phyloP scores from a whole-genome alignment of 805 yeast genomes.

The Candida awuae region DNA sequence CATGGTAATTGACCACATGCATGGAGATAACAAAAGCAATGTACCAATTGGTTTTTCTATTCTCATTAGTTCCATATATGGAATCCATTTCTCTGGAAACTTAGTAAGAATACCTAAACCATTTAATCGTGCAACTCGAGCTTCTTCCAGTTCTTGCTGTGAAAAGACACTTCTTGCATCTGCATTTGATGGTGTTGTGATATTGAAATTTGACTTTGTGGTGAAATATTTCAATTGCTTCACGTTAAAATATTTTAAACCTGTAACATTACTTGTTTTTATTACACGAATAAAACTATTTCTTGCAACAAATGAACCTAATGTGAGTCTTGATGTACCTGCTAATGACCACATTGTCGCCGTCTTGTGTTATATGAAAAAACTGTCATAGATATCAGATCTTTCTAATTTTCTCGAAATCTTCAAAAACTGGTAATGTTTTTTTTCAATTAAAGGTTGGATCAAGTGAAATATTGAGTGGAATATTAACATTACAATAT shows the following conservation, averaged over 20 bases:
- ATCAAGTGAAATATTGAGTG: too few relatives aligned
- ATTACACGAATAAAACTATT: too few relatives aligned
- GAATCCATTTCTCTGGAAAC: slow-evolving; percentile 69
- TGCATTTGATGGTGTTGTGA: slow-evolving; percentile 1
- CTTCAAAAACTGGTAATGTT: too few relatives aligned
- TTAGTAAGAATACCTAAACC: slow-evolving; percentile 44
- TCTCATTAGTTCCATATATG: slow-evolving; percentile 88
- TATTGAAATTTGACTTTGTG: background rate
- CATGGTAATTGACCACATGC: slow-evolving; percentile 88
- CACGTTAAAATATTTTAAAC: too few relatives aligned
- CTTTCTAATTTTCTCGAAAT: too few relatives aligned
- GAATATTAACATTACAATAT: too few relatives aligned
- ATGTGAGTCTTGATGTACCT: background rate
- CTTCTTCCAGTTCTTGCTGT: slow-evolving; percentile 40
- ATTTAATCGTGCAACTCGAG: slow-evolving; percentile 41
- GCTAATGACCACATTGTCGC: slow-evolving; percentile 3
- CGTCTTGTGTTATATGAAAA: too few relatives aligned
- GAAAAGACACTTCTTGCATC: slow-evolving; percentile 20
- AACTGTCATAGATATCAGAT: too few relatives aligned
- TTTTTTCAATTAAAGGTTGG: too few relatives aligned
- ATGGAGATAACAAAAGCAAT: slow-evolving; percentile 71
- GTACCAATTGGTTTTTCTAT: slow-evolving; percentile 97
- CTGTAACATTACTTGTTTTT: too few relatives aligned
- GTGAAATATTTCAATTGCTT: background rate
- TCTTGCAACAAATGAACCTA: background rate